phyloP scores from a whole-genome alignment of 2,329 filamentous ascomycete genomes.

The Calonectria montana region DNA sequence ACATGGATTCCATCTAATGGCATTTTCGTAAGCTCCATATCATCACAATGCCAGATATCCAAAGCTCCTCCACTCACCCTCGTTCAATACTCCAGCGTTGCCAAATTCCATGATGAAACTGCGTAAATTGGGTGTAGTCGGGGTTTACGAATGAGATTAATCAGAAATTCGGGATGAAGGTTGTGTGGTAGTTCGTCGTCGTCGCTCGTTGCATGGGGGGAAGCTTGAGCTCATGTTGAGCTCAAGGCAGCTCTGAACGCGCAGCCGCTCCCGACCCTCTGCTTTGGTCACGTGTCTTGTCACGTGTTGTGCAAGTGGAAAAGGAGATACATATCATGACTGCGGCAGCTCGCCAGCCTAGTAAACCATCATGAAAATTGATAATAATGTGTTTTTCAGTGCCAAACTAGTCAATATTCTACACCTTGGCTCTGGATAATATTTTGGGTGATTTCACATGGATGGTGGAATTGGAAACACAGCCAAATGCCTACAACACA shows the following conservation, averaged over 20 bases:
- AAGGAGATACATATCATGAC: background rate
- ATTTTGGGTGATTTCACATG: background rate
- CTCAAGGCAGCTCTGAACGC: slow-evolving; percentile 62
- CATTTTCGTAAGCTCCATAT: slow-evolving; percentile 35
- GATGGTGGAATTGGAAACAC: background rate
- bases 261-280: slow-evolving; percentile 46
- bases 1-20: slow-evolving; percentile 94
- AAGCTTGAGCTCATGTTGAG: slow-evolving; percentile 53
- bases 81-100: slow-evolving; percentile 70
- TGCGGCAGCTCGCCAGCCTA: slow-evolving; percentile 23
- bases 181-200: slow-evolving; percentile 39
- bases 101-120: slow-evolving; percentile 69
- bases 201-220: slow-evolving; percentile 39
- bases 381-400: background rate
- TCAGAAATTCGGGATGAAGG: slow-evolving; percentile 23
- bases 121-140: background rate
- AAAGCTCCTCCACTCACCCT: slow-evolving; percentile 60
- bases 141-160: background rate
- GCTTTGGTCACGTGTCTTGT: slow-evolving; percentile 3
- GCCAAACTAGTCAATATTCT: background rate
- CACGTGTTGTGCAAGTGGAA: slow-evolving; percentile 25
- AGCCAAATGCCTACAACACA: background rate
- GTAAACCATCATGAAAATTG: background rate
- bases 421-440: background rate
- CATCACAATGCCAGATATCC: slow-evolving; percentile 30